A percentile compares a stretch with the other conserved stretches of the same genome.
phyloP scores from a whole-genome alignment of 1,284 basidiomycete species.

The Chiua sp. region DNA sequence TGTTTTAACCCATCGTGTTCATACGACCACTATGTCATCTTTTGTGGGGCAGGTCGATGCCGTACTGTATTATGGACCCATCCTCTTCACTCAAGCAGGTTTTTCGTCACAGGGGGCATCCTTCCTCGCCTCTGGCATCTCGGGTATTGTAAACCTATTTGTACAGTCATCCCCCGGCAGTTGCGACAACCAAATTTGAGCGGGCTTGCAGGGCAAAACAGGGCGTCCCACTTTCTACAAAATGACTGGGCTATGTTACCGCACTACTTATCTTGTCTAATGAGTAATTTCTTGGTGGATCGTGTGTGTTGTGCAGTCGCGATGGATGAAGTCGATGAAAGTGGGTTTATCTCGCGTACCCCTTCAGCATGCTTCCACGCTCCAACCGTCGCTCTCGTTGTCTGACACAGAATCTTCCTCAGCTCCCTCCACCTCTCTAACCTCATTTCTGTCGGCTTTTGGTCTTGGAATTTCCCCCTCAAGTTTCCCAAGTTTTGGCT shows the following conservation, averaged over 20 bases:
- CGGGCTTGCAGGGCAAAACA: neutral
- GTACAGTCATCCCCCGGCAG: constrained; percentile 9
- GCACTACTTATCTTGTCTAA: neutral
- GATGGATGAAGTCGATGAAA: neutral
- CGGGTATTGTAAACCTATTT: constrained; percentile 55
- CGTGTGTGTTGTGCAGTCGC: neutral
- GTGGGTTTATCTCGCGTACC: no score
- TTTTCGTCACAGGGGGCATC: constrained; percentile 49
- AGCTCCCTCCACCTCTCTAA: neutral
- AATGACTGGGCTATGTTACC: neutral
- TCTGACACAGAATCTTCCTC: neutral
- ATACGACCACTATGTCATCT: constrained; percentile 25
- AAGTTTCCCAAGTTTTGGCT: neutral
- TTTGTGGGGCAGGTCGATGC: constrained; percentile 27
- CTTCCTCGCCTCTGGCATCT: constrained; percentile 58
- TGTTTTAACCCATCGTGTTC: constrained; percentile 11
- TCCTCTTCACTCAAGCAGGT: constrained; percentile 56
- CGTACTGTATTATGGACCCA: constrained; percentile 50
- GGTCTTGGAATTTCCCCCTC: neutral
- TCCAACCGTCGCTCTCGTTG: neutral
- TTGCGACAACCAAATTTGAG: constrained; percentile 3
- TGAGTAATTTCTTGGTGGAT: neutral
- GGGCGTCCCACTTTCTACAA: neutral
- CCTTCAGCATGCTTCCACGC: neutral
- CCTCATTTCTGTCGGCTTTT: neutral